Percentiles rank a stretch among this genome's conserved stretches.
phyloP scores from a whole-genome alignment of 192 early-diverging fungal genomes.

The Funneliformis mosseae region DNA sequence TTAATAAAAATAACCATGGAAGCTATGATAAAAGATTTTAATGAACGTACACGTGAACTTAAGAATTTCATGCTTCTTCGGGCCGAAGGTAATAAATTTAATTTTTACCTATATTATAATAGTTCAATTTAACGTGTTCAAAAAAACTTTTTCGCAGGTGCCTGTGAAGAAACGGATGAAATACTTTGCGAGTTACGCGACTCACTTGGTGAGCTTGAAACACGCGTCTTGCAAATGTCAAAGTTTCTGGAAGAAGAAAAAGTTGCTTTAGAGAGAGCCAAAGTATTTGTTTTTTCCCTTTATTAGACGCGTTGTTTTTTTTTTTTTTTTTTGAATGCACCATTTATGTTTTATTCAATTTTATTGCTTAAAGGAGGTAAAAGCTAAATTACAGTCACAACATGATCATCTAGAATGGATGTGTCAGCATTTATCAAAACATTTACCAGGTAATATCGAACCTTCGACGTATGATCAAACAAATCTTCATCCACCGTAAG shows the following conservation, averaged over 20 bases:
- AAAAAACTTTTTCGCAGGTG: not conserved
- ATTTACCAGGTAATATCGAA: constrained; percentile 26
- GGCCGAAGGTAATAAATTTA: not conserved
- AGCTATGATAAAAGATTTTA: constrained; percentile 19
- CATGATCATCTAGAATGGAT: constrained; percentile 6
- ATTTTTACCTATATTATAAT: not conserved
- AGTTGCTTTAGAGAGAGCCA: not conserved
- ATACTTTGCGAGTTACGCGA: constrained; percentile 2
- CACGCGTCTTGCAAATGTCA: constrained; percentile 19
- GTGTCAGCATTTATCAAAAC: constrained; percentile 19
- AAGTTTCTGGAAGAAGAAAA: constrained; percentile 25
- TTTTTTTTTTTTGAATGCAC: not conserved
- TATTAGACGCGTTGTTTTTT: not conserved
- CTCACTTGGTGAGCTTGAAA: constrained; percentile 14
- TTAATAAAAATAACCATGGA: not conserved
- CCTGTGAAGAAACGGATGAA: not conserved
- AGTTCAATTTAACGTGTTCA: not conserved
- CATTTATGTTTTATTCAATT: not conserved
- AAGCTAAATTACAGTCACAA: constrained; percentile 15
- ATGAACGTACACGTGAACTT: constrained; percentile 9
- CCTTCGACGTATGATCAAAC: not conserved
- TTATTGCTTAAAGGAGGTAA: constrained; percentile 11
- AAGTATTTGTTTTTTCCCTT: not conserved
- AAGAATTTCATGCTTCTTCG: constrained; percentile 14
- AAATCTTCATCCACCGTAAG: not conserved